Percentiles rank a stretch among this genome's conserved stretches.
These are phyloP conservation scores for Boletus rubroflammeus DNA, from an alignment of 768 basidiomycete genomes.

Conservation along the genomic window DNA sequence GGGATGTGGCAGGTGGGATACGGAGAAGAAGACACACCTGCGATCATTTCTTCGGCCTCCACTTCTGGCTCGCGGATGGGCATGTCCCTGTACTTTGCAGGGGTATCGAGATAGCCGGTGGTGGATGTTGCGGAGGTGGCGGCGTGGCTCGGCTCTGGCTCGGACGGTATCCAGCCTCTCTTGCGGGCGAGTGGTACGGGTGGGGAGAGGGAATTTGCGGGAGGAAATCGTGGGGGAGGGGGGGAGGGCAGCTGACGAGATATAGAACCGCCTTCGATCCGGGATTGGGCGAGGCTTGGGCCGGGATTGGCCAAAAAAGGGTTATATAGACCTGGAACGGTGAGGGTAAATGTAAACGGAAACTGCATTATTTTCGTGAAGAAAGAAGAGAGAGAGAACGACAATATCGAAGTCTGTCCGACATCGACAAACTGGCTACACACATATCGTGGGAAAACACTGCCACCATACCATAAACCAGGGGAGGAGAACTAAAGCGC, in stretches of 20 bases:
- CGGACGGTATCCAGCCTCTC: slow-evolving; percentile 70
- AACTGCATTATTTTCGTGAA: slow-evolving; percentile 45
- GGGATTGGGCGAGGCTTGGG: slow-evolving; percentile 18
- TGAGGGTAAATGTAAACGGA: slow-evolving; percentile 69
- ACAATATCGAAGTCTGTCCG: background rate
- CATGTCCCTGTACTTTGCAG: slow-evolving; percentile 53
- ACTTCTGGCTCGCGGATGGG: slow-evolving; percentile 29
- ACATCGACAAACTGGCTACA: too few relatives aligned
- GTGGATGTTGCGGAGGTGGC: slow-evolving; percentile 51
- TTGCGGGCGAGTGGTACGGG: slow-evolving; percentile 48
- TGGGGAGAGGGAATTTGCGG: slow-evolving; percentile 27
- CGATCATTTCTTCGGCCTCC: slow-evolving; percentile 45
- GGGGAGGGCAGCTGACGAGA: slow-evolving; percentile 20
- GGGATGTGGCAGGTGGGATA: slow-evolving; percentile 9
- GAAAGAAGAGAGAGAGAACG: background rate
- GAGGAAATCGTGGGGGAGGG: slow-evolving; percentile 16
- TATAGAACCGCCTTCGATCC: slow-evolving; percentile 24
- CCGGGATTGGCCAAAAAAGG: slow-evolving; percentile 47
- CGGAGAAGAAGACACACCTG: slow-evolving; percentile 36
- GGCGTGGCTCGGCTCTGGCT: slow-evolving; percentile 52
- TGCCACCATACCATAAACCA: too few relatives aligned
- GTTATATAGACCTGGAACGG: slow-evolving; percentile 62
- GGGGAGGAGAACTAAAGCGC: background rate
- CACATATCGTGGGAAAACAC: slow-evolving; percentile 5
- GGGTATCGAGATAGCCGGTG: slow-evolving; percentile 66